phyloP scores from a whole-genome alignment of 2,329 filamentous ascomycete species.

The Colletotrichum destructivum region DNA sequence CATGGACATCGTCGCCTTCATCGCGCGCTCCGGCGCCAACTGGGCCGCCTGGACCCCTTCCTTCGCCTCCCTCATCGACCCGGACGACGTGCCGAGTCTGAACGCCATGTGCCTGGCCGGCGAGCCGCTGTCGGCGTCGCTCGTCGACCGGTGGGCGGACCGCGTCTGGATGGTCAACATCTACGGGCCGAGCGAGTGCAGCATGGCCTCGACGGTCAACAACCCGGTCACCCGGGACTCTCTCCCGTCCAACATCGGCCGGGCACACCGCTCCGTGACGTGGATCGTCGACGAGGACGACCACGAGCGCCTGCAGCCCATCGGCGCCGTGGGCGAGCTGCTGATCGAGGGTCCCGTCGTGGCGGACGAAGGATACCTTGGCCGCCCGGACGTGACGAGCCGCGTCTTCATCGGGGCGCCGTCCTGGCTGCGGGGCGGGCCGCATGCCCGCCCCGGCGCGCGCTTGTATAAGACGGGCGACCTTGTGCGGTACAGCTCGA shows the following conservation, averaged over 20 bases:
- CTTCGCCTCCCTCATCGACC: conserved; percentile 62
- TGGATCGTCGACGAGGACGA: conserved; percentile 2
- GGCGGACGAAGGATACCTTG: not conserved
- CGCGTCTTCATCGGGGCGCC: not conserved
- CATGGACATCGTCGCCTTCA: conserved; percentile 63
- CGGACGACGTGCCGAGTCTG: conserved; percentile 53
- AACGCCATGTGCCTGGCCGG: conserved; percentile 52
- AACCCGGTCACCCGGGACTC: not conserved
- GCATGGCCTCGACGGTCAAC: not conserved
- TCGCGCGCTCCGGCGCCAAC: conserved; percentile 64
- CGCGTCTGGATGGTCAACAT: conserved; percentile 43
- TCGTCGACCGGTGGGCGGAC: conserved; percentile 44
- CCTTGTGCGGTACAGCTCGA: conserved; percentile 49
- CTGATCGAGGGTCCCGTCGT: conserved; percentile 4
- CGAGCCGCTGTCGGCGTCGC: conserved; percentile 44
- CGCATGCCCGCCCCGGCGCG: not conserved
- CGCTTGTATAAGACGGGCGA: conserved; percentile 59
- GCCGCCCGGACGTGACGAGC: not conserved
- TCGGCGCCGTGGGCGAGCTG: conserved; percentile 1
- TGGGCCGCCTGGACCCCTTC: conserved; percentile 71
- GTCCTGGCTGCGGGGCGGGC: not conserved
- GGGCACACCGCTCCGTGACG: not conserved
- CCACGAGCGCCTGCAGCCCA: not conserved
- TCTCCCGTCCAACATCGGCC: not conserved
- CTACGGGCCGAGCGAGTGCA: conserved; percentile 48